phyloP scores from a whole-genome alignment of 176 grass and related monocot genomes.

The Stipa capillata region DNA sequence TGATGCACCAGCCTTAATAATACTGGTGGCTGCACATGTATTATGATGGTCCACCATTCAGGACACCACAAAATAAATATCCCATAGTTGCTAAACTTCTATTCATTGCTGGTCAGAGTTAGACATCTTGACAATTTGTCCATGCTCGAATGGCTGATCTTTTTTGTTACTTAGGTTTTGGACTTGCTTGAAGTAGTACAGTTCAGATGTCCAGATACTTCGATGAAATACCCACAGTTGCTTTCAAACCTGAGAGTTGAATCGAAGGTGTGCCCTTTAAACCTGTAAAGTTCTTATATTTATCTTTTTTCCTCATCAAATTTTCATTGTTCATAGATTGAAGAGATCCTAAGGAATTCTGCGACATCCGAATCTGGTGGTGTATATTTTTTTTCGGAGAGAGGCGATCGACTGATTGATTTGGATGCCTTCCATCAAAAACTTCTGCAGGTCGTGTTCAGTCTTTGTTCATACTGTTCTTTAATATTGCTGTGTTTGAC shows the following conservation, averaged over 20 bases:
- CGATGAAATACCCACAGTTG: constrained; percentile 55
- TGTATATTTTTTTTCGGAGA: constrained; percentile 91
- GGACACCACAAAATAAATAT: background rate
- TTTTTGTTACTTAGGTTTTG: constrained; percentile 48
- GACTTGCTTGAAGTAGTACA: constrained; percentile 86
- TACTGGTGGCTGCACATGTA: background rate
- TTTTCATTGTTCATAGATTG: constrained; percentile 43
- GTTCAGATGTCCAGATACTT: constrained; percentile 72
- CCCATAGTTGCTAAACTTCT: background rate
- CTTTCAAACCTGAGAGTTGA: constrained; percentile 58
- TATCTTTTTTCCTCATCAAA: constrained; percentile 2
- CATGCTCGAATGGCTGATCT: background rate
- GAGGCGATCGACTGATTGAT: constrained; percentile 87
- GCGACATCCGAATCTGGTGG: constrained; percentile 67
- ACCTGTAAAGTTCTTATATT: background rate
- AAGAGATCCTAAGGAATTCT: constrained; percentile 61
- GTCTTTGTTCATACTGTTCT: background rate
- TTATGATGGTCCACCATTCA: background rate
- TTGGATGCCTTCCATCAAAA: constrained; percentile 76
- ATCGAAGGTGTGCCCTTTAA: constrained; percentile 35
- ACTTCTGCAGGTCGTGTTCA: constrained; percentile 64
- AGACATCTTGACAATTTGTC: background rate
- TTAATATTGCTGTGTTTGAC: background rate
- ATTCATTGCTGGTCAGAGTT: background rate
- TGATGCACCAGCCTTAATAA: background rate